Evolutionary conservation across 345 rosid species (phyloP), one percentile per base, ranked within the genome.

Genomic region (Abelmoschus esculentus): DNA sequence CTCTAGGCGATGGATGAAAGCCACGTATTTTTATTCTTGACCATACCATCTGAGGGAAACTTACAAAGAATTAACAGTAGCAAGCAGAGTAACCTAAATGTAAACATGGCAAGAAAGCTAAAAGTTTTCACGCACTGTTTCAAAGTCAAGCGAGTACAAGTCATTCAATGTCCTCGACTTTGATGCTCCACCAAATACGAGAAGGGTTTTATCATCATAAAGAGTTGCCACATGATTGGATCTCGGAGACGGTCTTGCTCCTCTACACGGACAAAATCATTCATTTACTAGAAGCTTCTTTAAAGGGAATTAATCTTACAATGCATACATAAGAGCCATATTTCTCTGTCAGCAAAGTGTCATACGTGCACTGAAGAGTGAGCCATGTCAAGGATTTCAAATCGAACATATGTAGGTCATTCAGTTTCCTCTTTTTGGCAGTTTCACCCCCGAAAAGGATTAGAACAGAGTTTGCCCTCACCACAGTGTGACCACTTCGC

Each of bases 361-460:
- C 44, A 40, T 40, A 40, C 44, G 11, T 40, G 44, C 44, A 40
- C 44, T 40, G 89, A 67, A 95, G 86, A 74, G 99, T 97, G 60
- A 91, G 97, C 99, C 99, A 95, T 71, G 92, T 95, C 66, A 82
- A 82, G 52, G 99, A 85, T 82, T 95, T 95, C 53, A 95, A 85
- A 80, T 95, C 99, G 75, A 95, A 90, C 97, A 95, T 92, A 77
- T 95, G 88, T 19, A 95, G 87, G 79, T 95, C 99, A 65, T 95
- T 90, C 67, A 95, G 79, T 79, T 91, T 95, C 85, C 85, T 90
- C 85, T 82, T 91, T 80, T 83, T 95, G 61, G 88, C 81, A 80
- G 90, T 93, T 83, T 91, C 98, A 49, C 99, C 98, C 3, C 98
- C 98, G 46, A 90, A 95, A 55, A 95, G 85, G 66, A 95, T 87